Conservation (phyloP, 768 basidiomycete genomes). For the Mycena vitilis region DNA sequence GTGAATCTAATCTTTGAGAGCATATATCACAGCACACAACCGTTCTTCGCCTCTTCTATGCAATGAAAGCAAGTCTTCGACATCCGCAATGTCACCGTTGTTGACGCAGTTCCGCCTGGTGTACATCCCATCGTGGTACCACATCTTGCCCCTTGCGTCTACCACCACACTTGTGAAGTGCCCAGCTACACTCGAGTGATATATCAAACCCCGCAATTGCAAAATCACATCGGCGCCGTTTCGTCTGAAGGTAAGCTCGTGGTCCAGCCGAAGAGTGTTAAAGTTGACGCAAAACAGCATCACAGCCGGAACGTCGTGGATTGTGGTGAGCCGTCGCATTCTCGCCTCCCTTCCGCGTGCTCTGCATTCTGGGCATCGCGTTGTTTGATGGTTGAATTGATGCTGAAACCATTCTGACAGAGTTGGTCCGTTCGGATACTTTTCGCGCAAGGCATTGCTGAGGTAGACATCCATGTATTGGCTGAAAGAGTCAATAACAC, state of each 20-base stretch:
- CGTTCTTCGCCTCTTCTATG: no score
- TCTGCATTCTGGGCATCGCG: not conserved
- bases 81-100: no score
- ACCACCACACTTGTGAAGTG: constrained; percentile 18
- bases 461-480: not conserved
- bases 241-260: not conserved
- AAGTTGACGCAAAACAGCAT: not conserved
- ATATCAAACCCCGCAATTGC: constrained; percentile 1
- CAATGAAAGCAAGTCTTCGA: no score
- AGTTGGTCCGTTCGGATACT: not conserved
- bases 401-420: not conserved
- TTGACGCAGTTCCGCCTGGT: no score
- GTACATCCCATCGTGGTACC: constrained; percentile 21
- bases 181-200: not conserved
- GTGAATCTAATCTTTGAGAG: no score
- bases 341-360: not conserved
- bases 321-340: not conserved
- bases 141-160: not conserved
- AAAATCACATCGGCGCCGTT: not conserved
- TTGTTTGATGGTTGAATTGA: not conserved
- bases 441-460: not conserved
- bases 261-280: not conserved
- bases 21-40: no score
- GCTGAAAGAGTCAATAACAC: not conserved
- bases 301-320: not conserved